A percentile compares a stretch with the other conserved stretches of the same genome.
Evolutionary conservation across 2,329 filamentous ascomycete species (phyloP).

Genomic region (Teratosphaeriaceae sp.): DNA sequence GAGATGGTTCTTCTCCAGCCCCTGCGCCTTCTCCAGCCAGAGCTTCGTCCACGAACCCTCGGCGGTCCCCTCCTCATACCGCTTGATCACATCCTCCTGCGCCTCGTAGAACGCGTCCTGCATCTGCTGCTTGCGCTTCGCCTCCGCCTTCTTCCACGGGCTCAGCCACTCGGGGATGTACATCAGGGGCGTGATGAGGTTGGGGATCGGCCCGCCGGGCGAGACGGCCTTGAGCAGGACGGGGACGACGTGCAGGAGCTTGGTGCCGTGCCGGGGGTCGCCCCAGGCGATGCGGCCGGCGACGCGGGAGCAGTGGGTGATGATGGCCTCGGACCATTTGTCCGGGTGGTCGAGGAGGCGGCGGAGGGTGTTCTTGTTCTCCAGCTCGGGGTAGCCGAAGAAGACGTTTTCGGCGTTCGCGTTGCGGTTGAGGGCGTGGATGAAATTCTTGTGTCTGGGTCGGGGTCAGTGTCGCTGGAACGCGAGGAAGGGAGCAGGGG

Average conservation of each 20-base stretch:
- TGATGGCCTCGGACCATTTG: constrained; percentile 27
- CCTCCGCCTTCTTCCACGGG: constrained; percentile 25
- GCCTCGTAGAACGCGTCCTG: constrained; percentile 28
- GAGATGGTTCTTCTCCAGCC: constrained; percentile 14
- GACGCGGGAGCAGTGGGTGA: constrained; percentile 28
- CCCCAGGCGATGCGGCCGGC: constrained; percentile 28
- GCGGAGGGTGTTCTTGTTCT: constrained; percentile 28
- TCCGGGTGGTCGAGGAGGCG: constrained; percentile 26
- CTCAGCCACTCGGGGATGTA: constrained; percentile 25
- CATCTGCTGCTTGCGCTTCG: constrained; percentile 22
- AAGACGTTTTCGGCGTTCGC: constrained; percentile 14
- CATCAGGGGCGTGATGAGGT: constrained; percentile 26
- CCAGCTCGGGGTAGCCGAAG: constrained; percentile 25
- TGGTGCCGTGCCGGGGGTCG: constrained; percentile 27
- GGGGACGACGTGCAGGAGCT: constrained; percentile 27
- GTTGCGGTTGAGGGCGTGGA: constrained; percentile 20
- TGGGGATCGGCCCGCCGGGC: constrained; percentile 26
- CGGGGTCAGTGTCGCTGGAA: too few relatives aligned
- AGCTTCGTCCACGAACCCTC: constrained; percentile 27
- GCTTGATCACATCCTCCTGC: constrained; percentile 23
- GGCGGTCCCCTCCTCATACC: constrained; percentile 17
- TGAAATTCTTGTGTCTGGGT: constrained; percentile 28
- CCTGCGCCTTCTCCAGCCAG: constrained; percentile 27
- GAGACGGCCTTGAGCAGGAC: constrained; percentile 28
- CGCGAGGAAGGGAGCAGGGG: too few relatives aligned